These are phyloP conservation scores for Tremellales sp. DNA, from an alignment of 1,284 basidiomycete species.

Conservation along the genomic window DNA sequence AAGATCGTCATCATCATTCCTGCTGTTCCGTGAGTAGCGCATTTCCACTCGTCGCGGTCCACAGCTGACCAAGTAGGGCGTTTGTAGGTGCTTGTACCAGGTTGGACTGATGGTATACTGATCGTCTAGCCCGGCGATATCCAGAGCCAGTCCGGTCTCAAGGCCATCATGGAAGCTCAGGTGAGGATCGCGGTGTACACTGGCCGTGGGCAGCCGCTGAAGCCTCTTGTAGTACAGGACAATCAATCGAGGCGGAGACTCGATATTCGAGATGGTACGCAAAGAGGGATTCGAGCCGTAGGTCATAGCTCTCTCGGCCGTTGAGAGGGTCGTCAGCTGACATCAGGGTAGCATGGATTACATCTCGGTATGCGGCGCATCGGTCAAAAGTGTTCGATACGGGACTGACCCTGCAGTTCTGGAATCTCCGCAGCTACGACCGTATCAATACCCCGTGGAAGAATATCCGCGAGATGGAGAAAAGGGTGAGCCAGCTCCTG, in stretches of 20 bases:
- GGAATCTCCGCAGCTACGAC: constrained; percentile 84
- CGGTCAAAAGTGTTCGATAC: too few species aligned
- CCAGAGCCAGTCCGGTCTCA: constrained; percentile 63
- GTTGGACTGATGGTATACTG: constrained; percentile 38
- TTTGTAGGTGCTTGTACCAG: constrained; percentile 28
- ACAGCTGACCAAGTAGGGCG: constrained; percentile 15
- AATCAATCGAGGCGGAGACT: constrained; percentile 79
- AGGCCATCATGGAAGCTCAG: constrained; percentile 52
- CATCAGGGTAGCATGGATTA: constrained; percentile 17
- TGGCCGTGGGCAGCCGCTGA: not conserved
- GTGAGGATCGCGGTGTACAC: not conserved
- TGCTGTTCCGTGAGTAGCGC: constrained; percentile 45
- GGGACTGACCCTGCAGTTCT: constrained; percentile 70
- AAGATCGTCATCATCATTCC: constrained; percentile 74
- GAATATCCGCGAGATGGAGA: constrained; percentile 66
- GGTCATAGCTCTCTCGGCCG: constrained; percentile 8
- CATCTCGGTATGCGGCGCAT: constrained; percentile 56
- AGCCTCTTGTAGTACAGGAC: constrained; percentile 54
- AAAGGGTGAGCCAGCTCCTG: constrained; percentile 33
- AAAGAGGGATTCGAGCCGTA: constrained; percentile 77
- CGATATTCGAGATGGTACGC: constrained; percentile 77
- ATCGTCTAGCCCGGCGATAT: constrained; percentile 61
- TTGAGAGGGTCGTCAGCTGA: not conserved
- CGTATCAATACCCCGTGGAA: constrained; percentile 72
- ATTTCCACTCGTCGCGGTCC: not conserved